A percentile compares a stretch with the other conserved stretches of the same genome.
Conservation (phyloP, 2,329 filamentous ascomycete genomes). For the Aspergillus clavatus region DNA sequence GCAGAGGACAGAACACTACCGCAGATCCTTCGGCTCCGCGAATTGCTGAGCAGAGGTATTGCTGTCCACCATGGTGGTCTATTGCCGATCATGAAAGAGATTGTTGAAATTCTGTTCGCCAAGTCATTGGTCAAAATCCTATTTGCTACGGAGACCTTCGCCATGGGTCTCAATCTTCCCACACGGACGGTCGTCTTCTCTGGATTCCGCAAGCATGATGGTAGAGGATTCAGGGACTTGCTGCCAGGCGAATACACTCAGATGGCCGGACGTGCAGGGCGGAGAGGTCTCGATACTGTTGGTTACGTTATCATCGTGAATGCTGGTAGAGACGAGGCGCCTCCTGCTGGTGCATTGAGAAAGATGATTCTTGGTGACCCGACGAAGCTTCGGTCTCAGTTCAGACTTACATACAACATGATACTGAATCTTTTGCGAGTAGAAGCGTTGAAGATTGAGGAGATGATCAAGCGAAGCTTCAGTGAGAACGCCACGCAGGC, state of each 20-base stretch:
- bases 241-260: slow-evolving; percentile 96
- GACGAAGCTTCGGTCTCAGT: slow-evolving; percentile 91
- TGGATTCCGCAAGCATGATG: slow-evolving; percentile 93
- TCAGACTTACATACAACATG: slow-evolving; percentile 98
- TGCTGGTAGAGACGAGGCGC: slow-evolving; percentile 77
- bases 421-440: slow-evolving; percentile 92
- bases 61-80: slow-evolving; percentile 95
- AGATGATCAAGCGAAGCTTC: slow-evolving; percentile 99
- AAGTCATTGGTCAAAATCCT: slow-evolving; percentile 93
- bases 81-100: slow-evolving; percentile 92
- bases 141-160: slow-evolving; percentile 97
- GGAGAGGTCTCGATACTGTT: slow-evolving; percentile 85
- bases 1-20: slow-evolving; percentile 85
- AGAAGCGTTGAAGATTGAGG: slow-evolving; percentile 95
- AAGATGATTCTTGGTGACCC: slow-evolving; percentile 96
- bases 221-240: slow-evolving; percentile 83
- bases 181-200: slow-evolving; percentile 97
- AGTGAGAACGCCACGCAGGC: slow-evolving; percentile 97
- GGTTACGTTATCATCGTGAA: slow-evolving; percentile 91
- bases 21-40: slow-evolving; percentile 82
- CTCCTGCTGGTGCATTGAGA: slow-evolving; percentile 73
- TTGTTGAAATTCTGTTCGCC: slow-evolving; percentile 94
- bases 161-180: slow-evolving; percentile 94
- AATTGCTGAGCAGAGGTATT: slow-evolving; percentile 80
- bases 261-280: slow-evolving; percentile 92